Evolutionary conservation across 768 basidiomycete genomes (phyloP), one percentile per base, ranked within the genome.

Genomic region (Kondoa subrosea): DNA sequence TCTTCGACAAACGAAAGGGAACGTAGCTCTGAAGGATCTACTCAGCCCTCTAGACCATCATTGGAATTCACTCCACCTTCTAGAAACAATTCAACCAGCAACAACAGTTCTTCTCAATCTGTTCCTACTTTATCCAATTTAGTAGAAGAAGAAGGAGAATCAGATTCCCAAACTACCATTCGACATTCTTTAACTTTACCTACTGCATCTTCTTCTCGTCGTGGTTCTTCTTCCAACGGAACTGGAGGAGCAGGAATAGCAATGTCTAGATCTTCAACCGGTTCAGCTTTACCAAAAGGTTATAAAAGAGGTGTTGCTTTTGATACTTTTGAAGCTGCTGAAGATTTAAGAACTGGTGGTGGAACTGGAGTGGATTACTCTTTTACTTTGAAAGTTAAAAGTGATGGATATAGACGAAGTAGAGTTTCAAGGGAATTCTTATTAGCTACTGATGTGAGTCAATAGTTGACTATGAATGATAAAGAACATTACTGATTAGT

Each of bases 381-480:
- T 0, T 72, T 73, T 66, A 71, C 73, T n/a, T 56, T 70, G 4
- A 65, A 78, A 74, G 89, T 88, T 25, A 89, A 92, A 77, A 85
- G 84, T 4, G 88, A 86, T 1, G 87, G 87, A 1, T 96, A 91
- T 76, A 79, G 80, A 57, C 82, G 89, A 32, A 85, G 81, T 1
- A 81, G 86, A 31, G 83, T 84, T 64, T 92, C 91, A 0, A 82
- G 93, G 0, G 88, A 88, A 0, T 97, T 90, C 77, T 81, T 95
- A 0, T 92, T 91, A 68, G 92, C 92, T 0, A 82, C 89, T 0
- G 88, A 88, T 57, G 80, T 85, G 0, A 21, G 34, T 14, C n/a
- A n/a, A n/a, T n/a, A n/a, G n/a, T n/a, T n/a, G n/a, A n/a, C n/a
- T n/a, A n/a, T n/a, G n/a, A n/a, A n/a, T n/a, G n/a, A n/a, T n/a